Percentiles rank a stretch among this genome's conserved stretches.
These are phyloP conservation scores for Xylaria sp. DNA, from an alignment of 2,329 filamentous ascomycete genomes.

Conservation along the genomic window DNA sequence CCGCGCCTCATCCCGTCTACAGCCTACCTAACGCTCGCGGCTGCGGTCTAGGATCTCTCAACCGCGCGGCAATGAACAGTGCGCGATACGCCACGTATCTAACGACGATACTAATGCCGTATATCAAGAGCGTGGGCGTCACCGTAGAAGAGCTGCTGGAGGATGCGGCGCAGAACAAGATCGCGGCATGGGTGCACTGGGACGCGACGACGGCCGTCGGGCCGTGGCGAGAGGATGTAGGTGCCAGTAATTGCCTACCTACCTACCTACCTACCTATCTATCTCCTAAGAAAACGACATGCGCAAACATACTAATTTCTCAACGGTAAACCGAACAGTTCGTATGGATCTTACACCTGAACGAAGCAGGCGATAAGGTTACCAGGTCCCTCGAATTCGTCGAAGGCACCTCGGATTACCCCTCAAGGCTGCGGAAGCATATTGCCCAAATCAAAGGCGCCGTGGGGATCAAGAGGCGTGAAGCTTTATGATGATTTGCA, in stretches of 20 bases:
- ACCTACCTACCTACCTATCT: no score
- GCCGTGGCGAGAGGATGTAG: conserved; percentile 29
- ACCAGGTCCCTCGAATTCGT: conserved; percentile 23
- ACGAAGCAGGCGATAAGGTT: conserved; percentile 29
- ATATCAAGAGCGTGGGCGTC: conserved; percentile 17
- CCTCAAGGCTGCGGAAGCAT: conserved; percentile 17
- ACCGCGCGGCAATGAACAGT: conserved; percentile 20
- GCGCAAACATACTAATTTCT: neutral
- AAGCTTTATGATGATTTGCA: neutral
- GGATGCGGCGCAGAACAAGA: conserved; percentile 32
- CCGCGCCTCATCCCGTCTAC: neutral
- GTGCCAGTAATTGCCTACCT: no score
- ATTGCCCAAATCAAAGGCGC: neutral
- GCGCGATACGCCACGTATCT: conserved; percentile 12
- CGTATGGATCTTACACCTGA: conserved; percentile 31
- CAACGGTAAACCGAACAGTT: conserved; percentile 11
- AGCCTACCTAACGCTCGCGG: neutral
- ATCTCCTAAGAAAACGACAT: no score
- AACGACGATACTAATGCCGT: neutral
- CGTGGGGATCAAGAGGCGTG: neutral
- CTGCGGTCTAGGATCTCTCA: conserved; percentile 17
- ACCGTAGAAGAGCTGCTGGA: conserved; percentile 23
- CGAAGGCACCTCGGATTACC: conserved; percentile 17
- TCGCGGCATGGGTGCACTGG: conserved; percentile 27
- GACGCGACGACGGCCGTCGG: conserved; percentile 28